A percentile compares a stretch with the other conserved stretches of the same genome.
Evolutionary conservation across 192 early-diverging fungal species (phyloP).

Genomic region (Chytriomyces sp.): DNA sequence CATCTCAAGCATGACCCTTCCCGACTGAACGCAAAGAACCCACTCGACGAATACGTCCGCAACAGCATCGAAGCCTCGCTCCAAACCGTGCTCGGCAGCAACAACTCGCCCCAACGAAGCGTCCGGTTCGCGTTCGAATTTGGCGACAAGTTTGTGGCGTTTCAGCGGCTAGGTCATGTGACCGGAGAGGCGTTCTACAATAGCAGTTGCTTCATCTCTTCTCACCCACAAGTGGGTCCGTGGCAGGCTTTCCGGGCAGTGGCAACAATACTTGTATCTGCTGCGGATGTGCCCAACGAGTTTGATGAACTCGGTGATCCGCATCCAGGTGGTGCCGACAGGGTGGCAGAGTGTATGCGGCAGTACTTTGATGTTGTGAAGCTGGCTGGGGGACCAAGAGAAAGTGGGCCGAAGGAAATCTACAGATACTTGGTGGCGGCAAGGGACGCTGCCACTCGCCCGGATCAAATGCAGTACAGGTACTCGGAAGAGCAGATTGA

Average conservation of each 20-base stretch:
- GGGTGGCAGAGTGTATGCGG: background rate
- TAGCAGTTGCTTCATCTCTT: background rate
- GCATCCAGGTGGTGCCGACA: background rate
- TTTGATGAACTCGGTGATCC: background rate
- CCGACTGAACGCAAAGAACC: background rate
- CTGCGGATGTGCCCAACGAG: background rate
- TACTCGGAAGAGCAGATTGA: constrained; percentile 18
- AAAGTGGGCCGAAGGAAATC: constrained; percentile 6
- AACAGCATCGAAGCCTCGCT: background rate
- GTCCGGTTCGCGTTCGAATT: background rate
- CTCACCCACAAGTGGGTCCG: constrained; percentile 2
- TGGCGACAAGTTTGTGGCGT: constrained; percentile 3
- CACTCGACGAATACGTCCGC: constrained; percentile 8
- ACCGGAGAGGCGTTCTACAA: constrained; percentile 7
- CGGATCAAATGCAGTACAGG: background rate
- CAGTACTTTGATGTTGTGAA: background rate
- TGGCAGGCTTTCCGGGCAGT: constrained; percentile 11
- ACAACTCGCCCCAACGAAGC: background rate
- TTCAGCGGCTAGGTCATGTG: constrained; percentile 4
- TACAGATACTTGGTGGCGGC: constrained; percentile 10
- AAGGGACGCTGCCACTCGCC: constrained; percentile 4
- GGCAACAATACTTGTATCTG: constrained; percentile 2
- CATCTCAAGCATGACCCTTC: background rate
- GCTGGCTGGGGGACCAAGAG: background rate
- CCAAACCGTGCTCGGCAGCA: background rate